These are phyloP conservation scores for Flaveria sonorensis DNA, from an alignment of 129 eudicot genomes.

Conservation along the genomic window DNA sequence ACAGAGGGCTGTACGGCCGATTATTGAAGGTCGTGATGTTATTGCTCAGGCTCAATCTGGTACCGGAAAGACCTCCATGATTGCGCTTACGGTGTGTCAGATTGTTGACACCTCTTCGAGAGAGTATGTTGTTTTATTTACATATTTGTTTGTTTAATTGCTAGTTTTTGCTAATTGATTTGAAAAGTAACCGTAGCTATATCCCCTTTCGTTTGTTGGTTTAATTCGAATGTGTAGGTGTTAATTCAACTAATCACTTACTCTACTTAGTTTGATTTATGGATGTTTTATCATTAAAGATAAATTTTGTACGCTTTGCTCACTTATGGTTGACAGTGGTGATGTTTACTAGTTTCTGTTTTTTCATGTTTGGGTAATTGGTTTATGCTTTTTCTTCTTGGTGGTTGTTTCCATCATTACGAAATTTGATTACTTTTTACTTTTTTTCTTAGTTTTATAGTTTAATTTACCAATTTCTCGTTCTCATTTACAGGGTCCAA, in stretches of 20 bases:
- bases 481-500: conserved; percentile 59
- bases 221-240: background rate
- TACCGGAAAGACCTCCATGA: conserved; percentile 98
- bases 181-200: background rate
- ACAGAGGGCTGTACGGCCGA: conserved; percentile 85
- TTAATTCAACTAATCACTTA: background rate
- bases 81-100: conserved; percentile 91
- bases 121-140: conserved; percentile 48
- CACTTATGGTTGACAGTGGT: background rate
- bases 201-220: background rate
- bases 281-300: background rate
- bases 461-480: background rate
- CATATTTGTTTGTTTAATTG: background rate
- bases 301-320: background rate
- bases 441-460: background rate
- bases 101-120: conserved; percentile 74
- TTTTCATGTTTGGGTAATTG: background rate
- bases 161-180: background rate
- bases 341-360: background rate
- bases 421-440: background rate
- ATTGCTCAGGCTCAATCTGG: conserved; percentile 98
- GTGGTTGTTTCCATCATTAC: background rate
- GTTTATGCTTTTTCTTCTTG: background rate
- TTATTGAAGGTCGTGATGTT: conserved; percentile 87
- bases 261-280: background rate